phyloP scores from a whole-genome alignment of 2,329 filamentous ascomycete species.

The Fusarium drepaniforme region DNA sequence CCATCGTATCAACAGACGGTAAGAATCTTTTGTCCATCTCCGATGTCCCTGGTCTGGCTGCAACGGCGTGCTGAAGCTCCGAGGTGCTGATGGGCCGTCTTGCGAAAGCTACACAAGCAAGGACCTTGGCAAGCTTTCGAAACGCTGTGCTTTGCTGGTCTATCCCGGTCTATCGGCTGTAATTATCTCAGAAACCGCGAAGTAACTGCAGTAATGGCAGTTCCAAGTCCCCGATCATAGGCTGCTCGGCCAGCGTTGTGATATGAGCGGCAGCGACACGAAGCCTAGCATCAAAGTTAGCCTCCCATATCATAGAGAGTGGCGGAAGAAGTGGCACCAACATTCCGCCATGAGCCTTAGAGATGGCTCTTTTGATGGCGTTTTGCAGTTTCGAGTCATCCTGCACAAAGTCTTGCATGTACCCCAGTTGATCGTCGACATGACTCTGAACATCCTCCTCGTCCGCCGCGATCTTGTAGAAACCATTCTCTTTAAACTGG shows the following conservation, averaged over 20 bases:
- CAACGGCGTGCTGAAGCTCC: not conserved
- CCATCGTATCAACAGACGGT: not conserved
- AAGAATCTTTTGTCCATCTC: not conserved
- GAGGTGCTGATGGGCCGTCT: not conserved
- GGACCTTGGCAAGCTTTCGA: no score
- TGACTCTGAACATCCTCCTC: not conserved
- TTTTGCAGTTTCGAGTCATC: not conserved
- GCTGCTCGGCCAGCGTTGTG: no score
- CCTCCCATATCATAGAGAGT: no score
- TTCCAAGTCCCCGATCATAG: no score
- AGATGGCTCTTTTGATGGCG: no score
- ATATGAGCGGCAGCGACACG: no score
- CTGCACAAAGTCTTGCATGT: not conserved
- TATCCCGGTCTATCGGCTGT: no score
- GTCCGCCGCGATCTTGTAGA: not conserved
- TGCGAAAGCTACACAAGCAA: no score
- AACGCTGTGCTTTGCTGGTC: no score
- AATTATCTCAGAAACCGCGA: no score
- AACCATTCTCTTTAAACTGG: not conserved
- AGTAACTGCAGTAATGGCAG: no score
- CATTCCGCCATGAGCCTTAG: not conserved
- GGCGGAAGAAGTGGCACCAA: not conserved
- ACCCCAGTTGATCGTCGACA: not conserved
- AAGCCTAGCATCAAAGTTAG: no score
- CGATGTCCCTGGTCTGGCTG: not conserved